Percentiles rank a stretch among this genome's conserved stretches.
phyloP scores from a whole-genome alignment of 106 monocot genomes.

The Vanilla planifolia region DNA sequence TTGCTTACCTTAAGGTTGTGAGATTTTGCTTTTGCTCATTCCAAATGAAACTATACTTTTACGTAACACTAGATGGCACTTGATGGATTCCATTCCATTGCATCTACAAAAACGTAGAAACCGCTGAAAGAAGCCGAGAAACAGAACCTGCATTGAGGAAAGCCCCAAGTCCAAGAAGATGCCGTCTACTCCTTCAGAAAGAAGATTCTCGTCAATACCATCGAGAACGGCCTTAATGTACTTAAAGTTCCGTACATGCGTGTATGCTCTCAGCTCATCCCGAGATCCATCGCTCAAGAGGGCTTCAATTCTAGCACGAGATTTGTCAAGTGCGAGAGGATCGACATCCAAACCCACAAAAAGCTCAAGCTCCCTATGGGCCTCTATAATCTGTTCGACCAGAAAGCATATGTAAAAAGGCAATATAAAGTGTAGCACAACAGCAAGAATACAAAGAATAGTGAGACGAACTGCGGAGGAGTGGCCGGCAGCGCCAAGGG shows the following conservation, averaged over 20 bases:
- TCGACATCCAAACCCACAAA: conserved; percentile 84
- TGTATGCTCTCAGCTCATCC: conserved; percentile 38
- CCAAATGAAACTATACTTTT: too few relatives aligned
- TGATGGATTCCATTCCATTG: too few relatives aligned
- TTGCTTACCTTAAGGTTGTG: too few relatives aligned
- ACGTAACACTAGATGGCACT: too few relatives aligned
- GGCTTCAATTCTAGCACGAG: conserved; percentile 30
- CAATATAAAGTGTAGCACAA: neutral
- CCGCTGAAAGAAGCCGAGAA: too few relatives aligned
- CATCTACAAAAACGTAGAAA: too few relatives aligned
- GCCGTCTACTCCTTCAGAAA: conserved; percentile 46
- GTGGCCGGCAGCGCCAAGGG: conserved; percentile 89
- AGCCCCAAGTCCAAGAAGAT: conserved; percentile 93
- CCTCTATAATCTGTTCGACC: conserved; percentile 51
- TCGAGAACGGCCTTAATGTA: conserved; percentile 60
- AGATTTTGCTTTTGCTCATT: too few relatives aligned
- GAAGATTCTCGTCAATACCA: conserved; percentile 22
- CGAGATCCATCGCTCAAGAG: conserved; percentile 9
- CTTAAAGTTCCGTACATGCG: conserved; percentile 67
- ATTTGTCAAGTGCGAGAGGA: conserved; percentile 50
- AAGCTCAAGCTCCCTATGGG: conserved; percentile 65
- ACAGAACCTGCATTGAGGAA: conserved; percentile 91
- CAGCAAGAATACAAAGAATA: neutral
- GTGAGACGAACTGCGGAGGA: conserved; percentile 47
- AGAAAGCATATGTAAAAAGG: neutral